Base-by-base conservation (phyloP, 2,329 filamentous ascomycete genomes). In the Lachnellula willkommii region DNA sequence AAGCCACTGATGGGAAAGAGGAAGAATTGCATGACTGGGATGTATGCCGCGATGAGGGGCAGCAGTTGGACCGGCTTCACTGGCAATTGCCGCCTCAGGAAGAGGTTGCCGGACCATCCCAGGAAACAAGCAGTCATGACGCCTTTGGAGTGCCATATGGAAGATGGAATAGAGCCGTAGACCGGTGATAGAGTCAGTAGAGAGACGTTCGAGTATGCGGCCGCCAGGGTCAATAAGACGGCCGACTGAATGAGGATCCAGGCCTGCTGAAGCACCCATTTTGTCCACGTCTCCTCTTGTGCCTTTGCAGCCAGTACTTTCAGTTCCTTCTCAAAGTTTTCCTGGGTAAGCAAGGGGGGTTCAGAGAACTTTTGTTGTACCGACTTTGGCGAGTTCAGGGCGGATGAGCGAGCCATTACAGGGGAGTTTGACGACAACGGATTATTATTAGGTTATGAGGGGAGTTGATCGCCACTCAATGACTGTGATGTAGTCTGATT, bases 151-250 rank as follows among this genome's bases (percentile, higher is more conserved):
- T 96, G 93, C 70, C 86, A 88, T 62, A 87, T 77, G 1, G 82
- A 80, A 1, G 90, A 78, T 1, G 93, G 89, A 39, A 95, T 89
- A 15, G 86, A 84, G 52, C 94, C 94, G 72, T 95, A 97, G 11
- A 95, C 88, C 2, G 94, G 94, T 20, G 90, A 89, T 36, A 97
- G 77, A 40, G 82, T 85, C 60, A 91, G 77, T 68, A 90, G 83
- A 1, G 89, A 93, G 56, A 87, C 81, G 60, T 85, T 83, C 47
- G 87, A 85, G 58, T 81, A 84, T 43, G 85, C 69, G 46, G 85
- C 88, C 9, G 82, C 78, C 47, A 88, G 74, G 26, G 75, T 63
- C 59, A 85, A 73, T 15, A 85, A 67, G n/a, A 71, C 66, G 20
- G 67, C 62, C 2, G 74, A 70, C 60, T 73, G 73, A 12, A 63